A percentile compares a stretch with the other conserved stretches of the same genome.
phyloP scores from a whole-genome alignment of 2,329 filamentous ascomycete genomes.

The Elsinoe ampelina region DNA sequence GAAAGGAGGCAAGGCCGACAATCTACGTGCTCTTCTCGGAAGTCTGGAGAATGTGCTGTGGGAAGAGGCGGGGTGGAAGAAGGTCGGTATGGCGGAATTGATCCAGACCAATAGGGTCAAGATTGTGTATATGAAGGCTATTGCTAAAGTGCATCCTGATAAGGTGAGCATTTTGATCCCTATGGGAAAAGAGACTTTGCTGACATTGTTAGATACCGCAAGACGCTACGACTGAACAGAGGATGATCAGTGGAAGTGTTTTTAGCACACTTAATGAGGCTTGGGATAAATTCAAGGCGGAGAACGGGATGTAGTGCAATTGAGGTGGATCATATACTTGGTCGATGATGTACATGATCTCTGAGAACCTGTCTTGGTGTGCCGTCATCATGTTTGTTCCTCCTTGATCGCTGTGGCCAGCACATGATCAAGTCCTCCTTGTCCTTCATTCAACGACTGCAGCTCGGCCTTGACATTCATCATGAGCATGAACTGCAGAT shows the following conservation, averaged over 20 bases:
- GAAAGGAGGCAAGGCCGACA: slow-evolving; percentile 88
- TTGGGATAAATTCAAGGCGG: slow-evolving; percentile 59
- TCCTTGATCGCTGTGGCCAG: background rate
- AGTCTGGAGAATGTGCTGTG: slow-evolving; percentile 85
- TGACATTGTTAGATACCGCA: slow-evolving; percentile 45
- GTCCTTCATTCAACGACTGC: slow-evolving; percentile 37
- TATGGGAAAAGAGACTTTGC: background rate
- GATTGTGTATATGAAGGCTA: slow-evolving; percentile 97
- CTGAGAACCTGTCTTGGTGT: background rate
- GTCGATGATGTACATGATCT: background rate
- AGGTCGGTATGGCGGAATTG: slow-evolving; percentile 86
- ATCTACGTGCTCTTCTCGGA: slow-evolving; percentile 75
- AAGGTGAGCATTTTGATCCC: slow-evolving; percentile 58
- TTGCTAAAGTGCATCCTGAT: slow-evolving; percentile 95
- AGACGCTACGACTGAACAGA: slow-evolving; percentile 56
- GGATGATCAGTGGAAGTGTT: slow-evolving; percentile 57
- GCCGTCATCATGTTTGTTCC: background rate
- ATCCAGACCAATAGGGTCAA: slow-evolving; percentile 93
- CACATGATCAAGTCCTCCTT: background rate
- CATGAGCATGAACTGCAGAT: slow-evolving; percentile 65
- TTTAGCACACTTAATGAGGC: slow-evolving; percentile 58
- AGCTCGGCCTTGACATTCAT: slow-evolving; percentile 70
- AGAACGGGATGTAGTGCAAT: slow-evolving; percentile 36
- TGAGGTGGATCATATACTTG: background rate
- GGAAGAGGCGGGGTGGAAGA: slow-evolving; percentile 92